Percentiles rank a stretch among this genome's conserved stretches.
phyloP scores from a whole-genome alignment of 2,329 filamentous ascomycete genomes.

The Aureobasidium sp. region DNA sequence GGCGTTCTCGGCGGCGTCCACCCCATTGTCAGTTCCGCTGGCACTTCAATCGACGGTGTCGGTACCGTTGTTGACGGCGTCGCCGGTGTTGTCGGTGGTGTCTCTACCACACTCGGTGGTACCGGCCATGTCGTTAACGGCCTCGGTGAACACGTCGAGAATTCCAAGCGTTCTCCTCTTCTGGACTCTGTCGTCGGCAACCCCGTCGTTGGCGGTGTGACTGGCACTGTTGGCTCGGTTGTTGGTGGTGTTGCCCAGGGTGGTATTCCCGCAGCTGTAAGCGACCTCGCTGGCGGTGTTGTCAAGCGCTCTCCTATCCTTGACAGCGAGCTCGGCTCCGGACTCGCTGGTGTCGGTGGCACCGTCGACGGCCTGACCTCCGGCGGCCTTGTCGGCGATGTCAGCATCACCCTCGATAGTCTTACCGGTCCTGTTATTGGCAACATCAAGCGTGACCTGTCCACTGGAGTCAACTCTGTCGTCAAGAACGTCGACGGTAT shows the following conservation, averaged over 20 bases:
- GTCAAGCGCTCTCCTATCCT: neutral
- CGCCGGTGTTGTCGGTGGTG: neutral
- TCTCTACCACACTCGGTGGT: neutral
- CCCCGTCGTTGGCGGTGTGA: neutral
- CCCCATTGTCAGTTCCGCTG: neutral
- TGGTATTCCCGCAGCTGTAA: neutral
- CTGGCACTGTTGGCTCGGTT: neutral
- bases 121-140: neutral
- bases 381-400: neutral
- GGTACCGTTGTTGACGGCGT: neutral
- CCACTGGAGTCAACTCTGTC: neutral
- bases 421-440: neutral
- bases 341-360: neutral
- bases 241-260: neutral
- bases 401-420: neutral
- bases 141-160: neutral
- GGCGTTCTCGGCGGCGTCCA: neutral
- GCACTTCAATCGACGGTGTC: neutral
- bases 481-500: neutral
- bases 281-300: neutral
- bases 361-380: neutral
- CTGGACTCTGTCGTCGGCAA: neutral
- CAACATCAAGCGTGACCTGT: neutral
- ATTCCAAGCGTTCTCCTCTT: neutral
- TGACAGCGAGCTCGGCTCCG: neutral